Percentiles rank a stretch among this genome's conserved stretches.
These are phyloP conservation scores for Theobroma cacao DNA, from an alignment of 345 rosid genomes.

Conservation along the genomic window DNA sequence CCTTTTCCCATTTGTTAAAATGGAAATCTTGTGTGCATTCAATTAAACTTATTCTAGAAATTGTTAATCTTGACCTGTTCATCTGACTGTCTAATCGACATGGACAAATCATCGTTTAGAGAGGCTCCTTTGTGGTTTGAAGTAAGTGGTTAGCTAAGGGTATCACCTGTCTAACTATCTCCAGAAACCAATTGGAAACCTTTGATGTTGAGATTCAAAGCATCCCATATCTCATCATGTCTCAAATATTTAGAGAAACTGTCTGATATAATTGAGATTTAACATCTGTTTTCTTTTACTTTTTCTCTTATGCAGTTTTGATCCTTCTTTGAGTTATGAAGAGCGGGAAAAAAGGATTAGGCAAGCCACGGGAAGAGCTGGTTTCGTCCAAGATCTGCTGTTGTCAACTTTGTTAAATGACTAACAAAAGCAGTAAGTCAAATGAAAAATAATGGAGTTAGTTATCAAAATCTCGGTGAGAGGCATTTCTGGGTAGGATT, in stretches of 20 bases:
- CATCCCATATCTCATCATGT: not conserved
- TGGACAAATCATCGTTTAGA: not conserved
- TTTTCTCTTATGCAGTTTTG: slow-evolving; percentile 37
- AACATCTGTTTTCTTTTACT: not conserved
- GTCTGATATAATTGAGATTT: not conserved
- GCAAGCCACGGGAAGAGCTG: slow-evolving; percentile 52
- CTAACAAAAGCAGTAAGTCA: slow-evolving; percentile 27
- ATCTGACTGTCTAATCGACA: not conserved
- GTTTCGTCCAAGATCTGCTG: slow-evolving; percentile 52
- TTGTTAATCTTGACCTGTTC: not conserved
- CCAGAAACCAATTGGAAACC: not conserved
- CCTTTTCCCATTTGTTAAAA: not conserved
- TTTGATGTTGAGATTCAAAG: not conserved
- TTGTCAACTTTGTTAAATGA: slow-evolving; percentile 39
- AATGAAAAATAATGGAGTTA: slow-evolving; percentile 25
- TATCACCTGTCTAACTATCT: not conserved
- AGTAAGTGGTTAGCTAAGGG: not conserved
- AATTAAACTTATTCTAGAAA: not conserved
- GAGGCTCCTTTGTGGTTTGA: not conserved
- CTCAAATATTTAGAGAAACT: not conserved
- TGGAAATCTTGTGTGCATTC: not conserved
- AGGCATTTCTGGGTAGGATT: slow-evolving; percentile 21
- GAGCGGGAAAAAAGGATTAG: slow-evolving; percentile 53
- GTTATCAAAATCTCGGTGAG: slow-evolving; percentile 10
- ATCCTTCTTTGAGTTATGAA: slow-evolving; percentile 53